These are phyloP conservation scores for Lactuca sativa DNA, from an alignment of 129 eudicot species.

Conservation along the genomic window DNA sequence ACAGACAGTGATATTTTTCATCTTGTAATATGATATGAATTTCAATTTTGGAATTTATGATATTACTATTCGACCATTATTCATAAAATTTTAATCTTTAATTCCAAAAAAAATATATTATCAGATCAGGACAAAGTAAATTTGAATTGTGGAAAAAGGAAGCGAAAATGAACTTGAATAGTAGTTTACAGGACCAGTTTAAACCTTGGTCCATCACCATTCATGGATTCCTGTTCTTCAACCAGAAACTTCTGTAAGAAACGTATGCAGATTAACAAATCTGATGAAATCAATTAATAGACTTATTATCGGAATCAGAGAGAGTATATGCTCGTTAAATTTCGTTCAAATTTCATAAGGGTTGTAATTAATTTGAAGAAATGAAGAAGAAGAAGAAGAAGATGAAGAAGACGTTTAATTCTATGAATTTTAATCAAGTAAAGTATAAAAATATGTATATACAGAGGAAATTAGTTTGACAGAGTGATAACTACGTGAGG, in stretches of 20 bases:
- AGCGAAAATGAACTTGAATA: conserved; percentile 9
- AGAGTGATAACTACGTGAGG: conserved; percentile 49
- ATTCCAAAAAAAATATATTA: too few species aligned
- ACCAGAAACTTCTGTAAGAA: too few species aligned
- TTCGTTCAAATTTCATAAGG: too few species aligned
- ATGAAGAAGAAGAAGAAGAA: neutral
- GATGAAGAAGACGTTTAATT: neutral
- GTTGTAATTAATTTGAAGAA: neutral
- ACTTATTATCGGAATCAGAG: neutral
- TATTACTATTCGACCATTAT: too few species aligned
- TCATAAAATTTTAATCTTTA: too few species aligned
- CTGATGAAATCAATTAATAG: too few species aligned
- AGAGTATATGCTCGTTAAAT: neutral
- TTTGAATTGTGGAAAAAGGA: neutral
- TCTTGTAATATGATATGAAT: neutral
- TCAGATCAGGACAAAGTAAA: neutral
- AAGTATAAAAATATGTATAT: neutral
- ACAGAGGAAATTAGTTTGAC: conserved; percentile 20
- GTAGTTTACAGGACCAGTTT: neutral
- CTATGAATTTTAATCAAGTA: conserved; percentile 2
- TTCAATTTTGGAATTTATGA: neutral
- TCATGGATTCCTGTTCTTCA: neutral
- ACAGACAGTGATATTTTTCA: neutral
- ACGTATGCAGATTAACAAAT: neutral
- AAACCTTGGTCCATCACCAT: neutral